Evolutionary conservation across 176 grass and related monocot genomes (phyloP), one percentile per base, ranked within the genome.

Genomic region (Otatea glauca): DNA sequence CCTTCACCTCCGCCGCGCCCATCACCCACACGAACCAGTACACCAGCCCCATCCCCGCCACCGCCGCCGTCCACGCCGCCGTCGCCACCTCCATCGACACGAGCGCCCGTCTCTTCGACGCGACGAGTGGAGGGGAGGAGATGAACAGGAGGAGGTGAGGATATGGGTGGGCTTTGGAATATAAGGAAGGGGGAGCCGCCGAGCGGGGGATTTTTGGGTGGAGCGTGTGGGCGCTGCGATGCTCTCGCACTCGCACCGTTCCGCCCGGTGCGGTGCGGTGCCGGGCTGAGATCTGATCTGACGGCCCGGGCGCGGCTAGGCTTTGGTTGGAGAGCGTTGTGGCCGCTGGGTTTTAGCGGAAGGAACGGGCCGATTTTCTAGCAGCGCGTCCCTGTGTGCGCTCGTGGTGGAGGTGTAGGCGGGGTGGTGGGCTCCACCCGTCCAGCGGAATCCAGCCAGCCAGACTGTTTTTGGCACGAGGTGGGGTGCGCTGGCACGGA

Each of bases 1-100:
- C 96, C 87, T 98, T 95, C 76, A 98, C 96, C 89, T 98, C 96
- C 80, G 96, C 96, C 44, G 93, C 85, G 7, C 96, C 96, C 96
- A 98, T 98, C 72, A 98, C 96, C 96, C 93, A 95, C 21, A 98
- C 89, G 85, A 98, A 98, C 96, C 96, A 98, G 86, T 98, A 98
- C 9, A 95, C 76, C 6, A 88, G 66, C 7, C 82, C 96, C 4
- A 64, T 12, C 0, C 81, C 91, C 4, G 64, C 87, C 27, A 89
- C 80, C 21, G 64, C 96, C 39, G 87, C 96, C 60, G 96, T 95
- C 96, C 93, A 98, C 45, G 88, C 89, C 82, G 87, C 76, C 61
- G 96, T 89, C 68, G 91, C 65, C 67, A 65, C 65, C 91, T 98
- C 96, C 96, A 98, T 98, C 48, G 24, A 61, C n/a, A 5, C 25